Conservation (phyloP, 805 yeast species). For the Debaryomyces tyrocola region DNA sequence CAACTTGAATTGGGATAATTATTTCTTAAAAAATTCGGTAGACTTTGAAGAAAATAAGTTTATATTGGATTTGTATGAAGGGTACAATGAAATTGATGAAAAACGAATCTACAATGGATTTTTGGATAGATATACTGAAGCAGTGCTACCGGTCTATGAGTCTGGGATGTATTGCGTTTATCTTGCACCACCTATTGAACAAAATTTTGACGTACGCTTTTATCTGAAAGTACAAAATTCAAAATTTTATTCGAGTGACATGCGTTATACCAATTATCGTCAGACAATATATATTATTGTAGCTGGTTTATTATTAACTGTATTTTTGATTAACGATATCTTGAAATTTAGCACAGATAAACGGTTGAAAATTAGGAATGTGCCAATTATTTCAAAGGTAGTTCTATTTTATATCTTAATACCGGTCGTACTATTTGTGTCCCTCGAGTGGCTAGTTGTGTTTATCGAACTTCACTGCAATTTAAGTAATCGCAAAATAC, state of each 20-base stretch:
- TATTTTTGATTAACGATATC: constrained; percentile 22
- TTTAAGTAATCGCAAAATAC: constrained; percentile 1
- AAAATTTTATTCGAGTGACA: constrained; percentile 23
- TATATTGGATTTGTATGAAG: constrained; percentile 7
- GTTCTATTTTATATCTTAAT: constrained; percentile 24
- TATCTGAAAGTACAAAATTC: constrained; percentile 19
- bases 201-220: constrained; percentile 13
- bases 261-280: constrained; percentile 15
- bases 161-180: constrained; percentile 33
- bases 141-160: constrained; percentile 12
- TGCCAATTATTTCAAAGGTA: constrained; percentile 29
- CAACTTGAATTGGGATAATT: constrained; percentile 6
- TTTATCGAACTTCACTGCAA: constrained; percentile 12
- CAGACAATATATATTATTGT: constrained; percentile 13
- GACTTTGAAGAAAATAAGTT: constrained; percentile 15
- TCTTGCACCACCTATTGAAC: constrained; percentile 21
- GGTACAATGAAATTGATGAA: constrained; percentile 5
- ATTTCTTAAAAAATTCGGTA: constrained; percentile 5
- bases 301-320: constrained; percentile 16
- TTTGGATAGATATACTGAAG: constrained; percentile 8
- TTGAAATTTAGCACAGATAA: constrained; percentile 22
- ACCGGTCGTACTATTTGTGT: constrained; percentile 14
- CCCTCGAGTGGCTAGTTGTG: constrained; percentile 1
- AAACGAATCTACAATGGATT: constrained; percentile 8
- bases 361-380: constrained; percentile 25